Base-by-base conservation (phyloP, 441 rosid genomes). In the Flueggea neowawraea region DNA sequence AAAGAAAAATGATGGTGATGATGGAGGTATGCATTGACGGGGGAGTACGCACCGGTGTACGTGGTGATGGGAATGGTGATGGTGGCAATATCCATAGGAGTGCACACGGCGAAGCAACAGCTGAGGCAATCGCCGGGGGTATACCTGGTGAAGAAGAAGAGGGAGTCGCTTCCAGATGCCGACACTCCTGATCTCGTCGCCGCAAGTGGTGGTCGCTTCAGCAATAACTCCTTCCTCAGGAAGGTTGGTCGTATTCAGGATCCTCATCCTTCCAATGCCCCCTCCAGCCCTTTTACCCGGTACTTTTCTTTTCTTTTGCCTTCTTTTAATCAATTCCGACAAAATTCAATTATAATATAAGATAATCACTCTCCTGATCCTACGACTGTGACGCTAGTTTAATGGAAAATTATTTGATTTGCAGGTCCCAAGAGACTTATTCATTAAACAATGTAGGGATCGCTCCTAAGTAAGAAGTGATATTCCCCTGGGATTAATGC, bases 81-180 rank as follows among this genome's bases (percentile, higher is more conserved):
- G 11, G 52, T 55, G 8, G 74, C 66, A 3, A 28, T 60, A 9
- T 12, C 16, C 8, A 64, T 70, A 6, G 74, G 45, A 16, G 1
- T 64, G 39, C 74, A 70, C 69, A 58, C 65, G 7, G 53, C 11
- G 32, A 70, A 70, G 61, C 74, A 70, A 44, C 73, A 70, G 66
- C 61, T 70, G 47, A 9, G 47, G 31, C 65, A 70, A 55, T 16
- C 65, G n/a, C 74, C 74, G 0, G 61, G 47, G 5, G 69, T 64
- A 10, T 52, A 52, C 7, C 17, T 70, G 9, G 48, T 5, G 16
- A 64, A 70, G 74, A 70, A 64, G 60, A 64, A 60, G 52, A 70
- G 74, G 49, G 74, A 50, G 49, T 64, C 69, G 0, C 6, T 70
- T 16, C 54, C 65, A 4, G 69, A 70, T 61, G 58, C 60, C 10